Base-by-base conservation (phyloP, 345 rosid genomes). In the Rhodamnia rubescens region DNA sequence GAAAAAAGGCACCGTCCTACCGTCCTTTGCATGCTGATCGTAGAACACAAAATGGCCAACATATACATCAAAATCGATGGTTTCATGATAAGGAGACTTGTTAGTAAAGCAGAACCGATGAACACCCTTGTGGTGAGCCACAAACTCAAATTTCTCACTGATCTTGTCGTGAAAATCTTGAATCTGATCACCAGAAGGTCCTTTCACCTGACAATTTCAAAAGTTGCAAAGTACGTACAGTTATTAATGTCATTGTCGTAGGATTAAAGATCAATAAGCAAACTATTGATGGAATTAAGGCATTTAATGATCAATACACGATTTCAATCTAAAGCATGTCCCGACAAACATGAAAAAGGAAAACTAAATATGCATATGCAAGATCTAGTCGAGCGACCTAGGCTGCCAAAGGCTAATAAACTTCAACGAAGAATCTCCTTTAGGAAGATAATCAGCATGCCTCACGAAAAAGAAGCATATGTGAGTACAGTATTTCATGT, bases 11-110 rank as follows among this genome's bases (percentile, higher is more conserved):
- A 82, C 50, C 12, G 42, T 53, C 55, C 88, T 88, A 93, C 98
- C 96, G 40, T 94, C 94, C 90, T 93, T 94, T 54, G 95, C 96
- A 88, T 93, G 98, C 90, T 94, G 92, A n/a, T 94, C 95, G 32
- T 89, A 85, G 89, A 90, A 92, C 6, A 95, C 64, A 84, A 92
- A 94, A 83, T 94, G 95, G 75, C 92, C 93, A 75, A 92, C 95
- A 40, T 92, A 93, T 10, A 94, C 93, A 86, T 94, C 98, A 83
- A 94, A 93, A 88, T 94, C 98, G 2, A 94, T 83, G 14, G 94
- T 93, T 90, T 94, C 98, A 56, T 92, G 93, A 84, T 94, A 93
- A 16, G 95, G 98, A 75, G 98, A 93, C 88, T 87, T 93, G 90
- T 94, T 94, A 47, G 91, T 86, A 86, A 94, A 94, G 89, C 96